Evolutionary conservation across 2,329 filamentous ascomycete species (phyloP).

Genomic region (Arthrinium puccinioides): DNA sequence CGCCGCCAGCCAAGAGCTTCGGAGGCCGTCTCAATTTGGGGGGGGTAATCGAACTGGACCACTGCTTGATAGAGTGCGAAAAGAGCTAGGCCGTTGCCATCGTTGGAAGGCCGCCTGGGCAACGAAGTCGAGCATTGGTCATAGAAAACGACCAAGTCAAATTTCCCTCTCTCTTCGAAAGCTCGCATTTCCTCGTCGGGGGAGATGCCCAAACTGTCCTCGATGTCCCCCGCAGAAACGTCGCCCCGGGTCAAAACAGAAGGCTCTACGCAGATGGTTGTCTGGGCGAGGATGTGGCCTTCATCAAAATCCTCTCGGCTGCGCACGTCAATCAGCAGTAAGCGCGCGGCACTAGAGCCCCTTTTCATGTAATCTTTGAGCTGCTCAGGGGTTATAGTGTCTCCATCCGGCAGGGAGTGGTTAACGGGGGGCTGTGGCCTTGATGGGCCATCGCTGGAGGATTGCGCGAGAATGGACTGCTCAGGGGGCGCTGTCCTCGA

Average conservation of each 20-base stretch:
- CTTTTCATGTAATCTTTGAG: conserved; percentile 63
- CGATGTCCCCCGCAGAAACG: conserved; percentile 53
- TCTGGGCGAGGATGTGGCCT: conserved; percentile 79
- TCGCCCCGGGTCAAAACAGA: conserved; percentile 62
- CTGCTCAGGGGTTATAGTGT: conserved; percentile 59
- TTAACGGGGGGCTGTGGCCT: conserved; percentile 34
- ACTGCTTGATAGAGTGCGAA: conserved; percentile 72
- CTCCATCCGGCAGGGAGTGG: conserved; percentile 46
- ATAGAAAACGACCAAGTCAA: conserved; percentile 86
- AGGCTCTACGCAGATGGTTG: conserved; percentile 86
- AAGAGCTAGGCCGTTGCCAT: conserved; percentile 46
- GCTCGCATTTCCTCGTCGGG: conserved; percentile 67
- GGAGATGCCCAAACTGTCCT: conserved; percentile 62
- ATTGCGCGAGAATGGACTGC: conserved; percentile 24
- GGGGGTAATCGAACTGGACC: conserved; percentile 73
- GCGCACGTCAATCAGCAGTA: conserved; percentile 83
- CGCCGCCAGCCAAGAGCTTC: conserved; percentile 71
- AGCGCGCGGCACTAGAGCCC: conserved; percentile 43
- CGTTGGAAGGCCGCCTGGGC: conserved; percentile 21
- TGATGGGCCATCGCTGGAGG: conserved; percentile 4
- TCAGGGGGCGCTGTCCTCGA: conserved; percentile 21
- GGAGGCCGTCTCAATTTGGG: conserved; percentile 67
- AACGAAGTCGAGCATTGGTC: conserved; percentile 61
- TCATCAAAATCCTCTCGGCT: conserved; percentile 73
- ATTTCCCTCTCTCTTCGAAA: conserved; percentile 67